Evolutionary conservation across 1,139 yeast species (phyloP).

Genomic region (Lipomyces yarrowii): DNA sequence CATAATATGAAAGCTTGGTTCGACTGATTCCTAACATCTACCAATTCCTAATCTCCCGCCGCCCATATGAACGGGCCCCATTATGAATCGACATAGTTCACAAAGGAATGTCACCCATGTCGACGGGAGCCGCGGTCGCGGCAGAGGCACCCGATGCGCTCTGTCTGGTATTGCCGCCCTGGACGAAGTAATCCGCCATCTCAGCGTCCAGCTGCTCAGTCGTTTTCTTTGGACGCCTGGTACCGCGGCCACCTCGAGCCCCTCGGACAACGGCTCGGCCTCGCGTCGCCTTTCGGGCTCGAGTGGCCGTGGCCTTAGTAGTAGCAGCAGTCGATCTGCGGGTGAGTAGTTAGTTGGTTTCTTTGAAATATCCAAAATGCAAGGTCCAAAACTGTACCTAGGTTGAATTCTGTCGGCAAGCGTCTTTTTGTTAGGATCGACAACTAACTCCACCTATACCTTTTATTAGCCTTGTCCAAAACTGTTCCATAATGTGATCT

Average conservation of each 20-base stretch:
- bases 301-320: slow-evolving; percentile 31
- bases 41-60: background rate
- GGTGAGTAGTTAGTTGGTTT: background rate
- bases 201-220: slow-evolving; percentile 91
- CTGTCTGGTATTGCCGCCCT: slow-evolving; percentile 14
- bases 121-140: slow-evolving; percentile 29
- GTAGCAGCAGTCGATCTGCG: background rate
- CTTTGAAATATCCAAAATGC: background rate
- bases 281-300: slow-evolving; percentile 9
- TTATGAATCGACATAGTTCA: background rate
- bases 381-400: slow-evolving; percentile 1
- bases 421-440: slow-evolving; percentile 83
- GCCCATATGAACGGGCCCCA: background rate
- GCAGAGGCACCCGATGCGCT: slow-evolving; percentile 21
- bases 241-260: slow-evolving; percentile 23
- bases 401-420: slow-evolving; percentile 54
- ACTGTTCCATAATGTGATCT: background rate
- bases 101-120: slow-evolving; percentile 34
- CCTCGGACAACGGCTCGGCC: background rate
- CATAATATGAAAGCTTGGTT: background rate
- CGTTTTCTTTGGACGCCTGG: slow-evolving; percentile 58
- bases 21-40: background rate
- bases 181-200: slow-evolving; percentile 72
- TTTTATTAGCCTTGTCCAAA: background rate
- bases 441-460: slow-evolving; percentile 66